Evolutionary conservation across 2,329 filamentous ascomycete species (phyloP), one percentile per base, ranked within the genome.

Genomic region (Chalaropsis ovoidea): DNA sequence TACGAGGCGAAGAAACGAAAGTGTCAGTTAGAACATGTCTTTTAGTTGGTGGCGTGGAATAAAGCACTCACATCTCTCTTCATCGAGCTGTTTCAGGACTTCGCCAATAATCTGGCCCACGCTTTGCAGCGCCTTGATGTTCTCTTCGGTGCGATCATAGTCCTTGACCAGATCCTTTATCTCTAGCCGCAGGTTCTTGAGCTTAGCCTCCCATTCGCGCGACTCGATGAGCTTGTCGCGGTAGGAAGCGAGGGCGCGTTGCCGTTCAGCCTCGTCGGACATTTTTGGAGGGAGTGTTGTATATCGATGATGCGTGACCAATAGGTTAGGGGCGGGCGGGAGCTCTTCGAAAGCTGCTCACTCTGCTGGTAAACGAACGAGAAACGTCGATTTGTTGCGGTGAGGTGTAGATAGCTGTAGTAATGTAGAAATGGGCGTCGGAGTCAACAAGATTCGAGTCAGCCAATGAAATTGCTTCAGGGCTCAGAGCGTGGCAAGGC

Each of bases 51-150:
- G 58, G 15, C 17, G 61, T 62, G 60, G 69, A 47, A 65, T 63
- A 41, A 10, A 42, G 39, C 27, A 31, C 63, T 76, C 80, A 96
- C 93, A 99, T 86, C 94, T 83, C 81, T 99, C 95, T 73, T 99
- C 94, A 74, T 99, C 94, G 69, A 99, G 83, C 80, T 99, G 95
- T 81, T 99, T 99, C 74, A 99, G 80, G 68, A 99, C 95, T 78
- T 99, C 94, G 72, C 94, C 94, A 76, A 99, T 97, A 77, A 99
- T 99, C 80, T 99, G 94, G 62, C 94, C 94, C 65, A 99, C 94
- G 76, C 94, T 97, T 80, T 99, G 94, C 73, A 99, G 80, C 70
- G 94, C 94, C 81, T 99, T 99, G 82, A 99, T 97, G 79, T 97
- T 97, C 70, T 99, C 95, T 76, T 99, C 94, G 64, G 94, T 97